Base-by-base conservation (phyloP, 495 filamentous ascomycete genomes). In the Neurospora sp. region DNA sequence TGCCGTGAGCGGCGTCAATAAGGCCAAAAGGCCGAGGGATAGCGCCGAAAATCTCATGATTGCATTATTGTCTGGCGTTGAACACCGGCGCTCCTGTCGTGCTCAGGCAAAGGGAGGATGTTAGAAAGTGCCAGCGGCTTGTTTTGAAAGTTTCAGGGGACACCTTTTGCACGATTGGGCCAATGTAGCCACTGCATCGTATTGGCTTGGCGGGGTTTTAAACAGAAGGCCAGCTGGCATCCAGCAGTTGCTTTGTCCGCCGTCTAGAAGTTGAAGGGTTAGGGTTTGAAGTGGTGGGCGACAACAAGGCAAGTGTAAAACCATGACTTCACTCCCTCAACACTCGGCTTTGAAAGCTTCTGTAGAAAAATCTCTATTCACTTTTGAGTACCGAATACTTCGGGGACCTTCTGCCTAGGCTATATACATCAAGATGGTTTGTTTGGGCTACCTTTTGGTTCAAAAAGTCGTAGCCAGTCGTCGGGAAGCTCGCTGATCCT, bases 1-100 rank as follows among this genome's bases (percentile, higher is more conserved):
- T 72, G 88, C 87, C 61, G 87, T 89, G 40, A 92, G 76, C 9
- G 88, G 87, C 35, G 89, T 84, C 41, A 92, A 82, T 70, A 88
- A 79, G 76, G 85, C 83, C 79, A 90, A 79, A 20, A 91, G 81
- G 76, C 86, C 84, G 74, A 90, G 73, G 40, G 87, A 81, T 70
- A 89, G 77, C 22, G 82, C 78, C 7, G 83, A 82, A 71, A 86
- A 74, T 83, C 78, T 88, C 87, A 89, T 88, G 75, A 76, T 84
- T 74, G 79, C 81, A 81, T 78, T 78, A 75, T 76, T 45, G 35
- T 61, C 53, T 35, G 53, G 53, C 10, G 22, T 61, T 61, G 22
- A 31, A 61, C 53, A 61, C 22, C 14, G 53, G 53, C 53, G 53
- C 22, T 61, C 53, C 53, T 61, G 53, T 31, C 22, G 53, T 61